These are phyloP conservation scores for Pleodorina starrii DNA, from an alignment of 139 green algal species.

Conservation along the genomic window DNA sequence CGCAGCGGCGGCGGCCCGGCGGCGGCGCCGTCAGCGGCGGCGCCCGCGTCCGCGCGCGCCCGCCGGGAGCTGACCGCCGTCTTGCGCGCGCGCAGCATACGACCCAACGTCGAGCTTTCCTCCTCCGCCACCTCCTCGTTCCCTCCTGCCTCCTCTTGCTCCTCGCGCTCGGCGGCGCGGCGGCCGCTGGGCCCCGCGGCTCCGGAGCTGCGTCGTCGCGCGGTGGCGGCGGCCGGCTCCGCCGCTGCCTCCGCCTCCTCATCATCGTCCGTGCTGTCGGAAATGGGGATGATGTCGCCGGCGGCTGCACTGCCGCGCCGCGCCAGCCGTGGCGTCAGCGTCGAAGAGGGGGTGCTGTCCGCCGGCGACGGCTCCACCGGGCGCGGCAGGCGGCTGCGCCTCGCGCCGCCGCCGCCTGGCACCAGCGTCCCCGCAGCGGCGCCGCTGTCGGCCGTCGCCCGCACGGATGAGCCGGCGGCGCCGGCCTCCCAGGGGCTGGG, in stretches of 20 bases:
- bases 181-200: not conserved
- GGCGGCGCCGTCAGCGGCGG: not conserved
- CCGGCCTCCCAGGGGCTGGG: slow-evolving; percentile 4
- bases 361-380: not conserved
- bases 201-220: not conserved
- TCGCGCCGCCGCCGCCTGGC: not conserved
- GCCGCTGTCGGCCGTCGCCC: not conserved
- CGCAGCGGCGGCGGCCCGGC: slow-evolving; percentile 2
- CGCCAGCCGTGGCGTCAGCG: not conserved
- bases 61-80: not conserved
- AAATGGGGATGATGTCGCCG: slow-evolving; percentile 18
- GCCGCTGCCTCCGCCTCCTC: not conserved
- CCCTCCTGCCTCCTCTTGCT: not conserved
- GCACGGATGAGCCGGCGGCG: not conserved
- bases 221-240: not conserved
- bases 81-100: slow-evolving; percentile 9
- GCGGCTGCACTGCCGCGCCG: not conserved
- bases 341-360: not conserved
- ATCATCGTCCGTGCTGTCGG: slow-evolving; percentile 15
- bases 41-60: not conserved
- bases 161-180: not conserved
- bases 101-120: not conserved
- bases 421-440: not conserved
- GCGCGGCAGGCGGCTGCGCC: slow-evolving; percentile 2
- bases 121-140: not conserved